A percentile compares a stretch with the other conserved stretches of the same genome.
Evolutionary conservation across 805 yeast genomes (phyloP).

Genomic region (Henningerozyma blattae): DNA sequence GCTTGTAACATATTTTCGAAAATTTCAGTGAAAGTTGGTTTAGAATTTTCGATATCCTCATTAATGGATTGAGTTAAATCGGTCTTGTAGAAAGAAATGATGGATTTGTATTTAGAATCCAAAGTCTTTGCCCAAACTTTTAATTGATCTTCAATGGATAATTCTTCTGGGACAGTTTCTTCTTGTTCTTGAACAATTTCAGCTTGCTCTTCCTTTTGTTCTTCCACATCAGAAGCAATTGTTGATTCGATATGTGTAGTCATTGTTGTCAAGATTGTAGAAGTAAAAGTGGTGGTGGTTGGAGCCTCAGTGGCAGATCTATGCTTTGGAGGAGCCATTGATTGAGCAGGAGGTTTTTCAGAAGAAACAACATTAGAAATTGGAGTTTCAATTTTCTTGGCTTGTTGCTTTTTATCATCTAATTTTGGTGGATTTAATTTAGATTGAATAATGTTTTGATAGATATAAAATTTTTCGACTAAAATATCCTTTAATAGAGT

Average conservation of each 20-base stretch:
- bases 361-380: not conserved
- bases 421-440: too few relatives aligned
- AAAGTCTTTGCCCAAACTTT: constrained; percentile 25
- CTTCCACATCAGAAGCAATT: constrained; percentile 4
- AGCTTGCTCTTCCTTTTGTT: constrained; percentile 2
- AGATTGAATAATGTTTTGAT: too few relatives aligned
- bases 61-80: constrained; percentile 23
- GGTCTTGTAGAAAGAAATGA: too few relatives aligned
- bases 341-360: not conserved
- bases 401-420: too few relatives aligned
- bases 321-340: not conserved
- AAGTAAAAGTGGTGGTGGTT: constrained; percentile 4
- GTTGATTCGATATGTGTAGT: constrained; percentile 5
- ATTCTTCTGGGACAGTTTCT: constrained; percentile 8
- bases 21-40: constrained; percentile 20
- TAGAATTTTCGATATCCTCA: constrained; percentile 15
- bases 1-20: constrained; percentile 23
- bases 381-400: not conserved
- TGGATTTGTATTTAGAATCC: constrained; percentile 24
- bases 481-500: too few relatives aligned
- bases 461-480: too few relatives aligned
- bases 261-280: constrained; percentile 11
- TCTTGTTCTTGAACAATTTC: not conserved
- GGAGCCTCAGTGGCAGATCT: not conserved
- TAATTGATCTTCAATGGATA: constrained; percentile 22